Evolutionary conservation across 805 yeast genomes (phyloP), one percentile per base, ranked within the genome.

Genomic region (Candida berthetii): DNA sequence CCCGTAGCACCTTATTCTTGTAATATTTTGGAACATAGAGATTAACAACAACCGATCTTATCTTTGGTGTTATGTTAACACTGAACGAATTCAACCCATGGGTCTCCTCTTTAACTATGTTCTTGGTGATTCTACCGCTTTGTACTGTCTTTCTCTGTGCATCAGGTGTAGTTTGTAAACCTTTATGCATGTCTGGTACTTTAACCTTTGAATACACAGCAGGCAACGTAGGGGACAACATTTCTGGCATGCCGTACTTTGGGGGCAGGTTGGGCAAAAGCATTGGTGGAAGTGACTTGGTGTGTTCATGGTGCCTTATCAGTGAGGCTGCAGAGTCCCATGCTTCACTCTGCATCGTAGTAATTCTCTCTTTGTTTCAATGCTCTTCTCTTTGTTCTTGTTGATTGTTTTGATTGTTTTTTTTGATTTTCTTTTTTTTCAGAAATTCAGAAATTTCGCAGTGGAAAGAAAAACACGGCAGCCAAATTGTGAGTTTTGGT

Each of bases 21-120:
- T 41, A 50, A 39, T 42, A 43, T 7, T 17, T 6, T 7, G 52
- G 53, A 14, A 48, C 52, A 25, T 45, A 31, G n/a, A 51, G 16
- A 5, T 47, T 49, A 18, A 49, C 27, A 3, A 41, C 19, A 5
- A 43, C 10, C 24, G 39, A 18, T 31, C 19, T 39, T 10, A 14
- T 34, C 1, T 32, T 17, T 11, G 31, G 35, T 3, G 36, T 42
- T 22, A 32, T 39, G 7, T 42, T 10, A 13, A 45, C 17, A 19
- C 31, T 29, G 27, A 42, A 41, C 3, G 47, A 43, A 20, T 48
- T 46, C 5, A 41, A 32, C 2, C 50, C 52, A 9, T 36, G 24
- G 16, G 41, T 40, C 24, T 41, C 47, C 8, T 38, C 29, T 31
- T 38, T 41, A 33, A 44, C 47, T 29, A 43, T 42, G 34, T 25